phyloP scores from a whole-genome alignment of 2,329 filamentous ascomycete species.

The Diaporthe vexans region DNA sequence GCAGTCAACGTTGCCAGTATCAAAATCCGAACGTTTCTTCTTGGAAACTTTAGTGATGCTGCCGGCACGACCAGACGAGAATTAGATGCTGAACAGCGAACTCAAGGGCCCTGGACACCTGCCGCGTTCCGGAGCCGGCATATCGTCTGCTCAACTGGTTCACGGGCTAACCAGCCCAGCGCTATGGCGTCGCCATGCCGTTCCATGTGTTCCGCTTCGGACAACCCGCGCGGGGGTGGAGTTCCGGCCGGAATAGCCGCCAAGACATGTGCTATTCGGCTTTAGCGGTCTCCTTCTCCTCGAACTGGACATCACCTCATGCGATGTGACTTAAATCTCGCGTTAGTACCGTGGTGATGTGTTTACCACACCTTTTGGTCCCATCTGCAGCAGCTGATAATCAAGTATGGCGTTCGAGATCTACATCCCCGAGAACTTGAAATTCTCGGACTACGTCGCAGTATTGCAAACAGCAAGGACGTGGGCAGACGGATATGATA shows the following conservation, averaged over 20 bases:
- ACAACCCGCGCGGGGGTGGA: conserved; percentile 12
- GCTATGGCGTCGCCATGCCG: not conserved
- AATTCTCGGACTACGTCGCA: not conserved
- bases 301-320: not conserved
- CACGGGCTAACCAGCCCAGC: not conserved
- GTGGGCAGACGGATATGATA: conserved; percentile 10
- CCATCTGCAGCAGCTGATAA: not conserved
- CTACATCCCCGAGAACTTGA: conserved; percentile 11
- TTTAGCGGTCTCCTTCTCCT: not conserved
- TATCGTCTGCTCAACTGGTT: not conserved
- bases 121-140: too few relatives aligned
- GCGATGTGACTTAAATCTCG: not conserved
- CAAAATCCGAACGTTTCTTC: too few relatives aligned
- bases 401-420: not conserved
- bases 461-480: conserved; percentile 5
- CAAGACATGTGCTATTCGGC: not conserved
- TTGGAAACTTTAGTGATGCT: not conserved
- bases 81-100: not conserved
- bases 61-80: too few relatives aligned
- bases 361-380: not conserved
- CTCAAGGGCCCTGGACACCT: not conserved
- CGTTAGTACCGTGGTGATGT: not conserved
- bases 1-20: not conserved
- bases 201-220: conserved; percentile 2
- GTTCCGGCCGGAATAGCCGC: conserved; percentile 1